phyloP scores from a whole-genome alignment of 2,329 filamentous ascomycete genomes.

The Pseudogymnoascus sp. region DNA sequence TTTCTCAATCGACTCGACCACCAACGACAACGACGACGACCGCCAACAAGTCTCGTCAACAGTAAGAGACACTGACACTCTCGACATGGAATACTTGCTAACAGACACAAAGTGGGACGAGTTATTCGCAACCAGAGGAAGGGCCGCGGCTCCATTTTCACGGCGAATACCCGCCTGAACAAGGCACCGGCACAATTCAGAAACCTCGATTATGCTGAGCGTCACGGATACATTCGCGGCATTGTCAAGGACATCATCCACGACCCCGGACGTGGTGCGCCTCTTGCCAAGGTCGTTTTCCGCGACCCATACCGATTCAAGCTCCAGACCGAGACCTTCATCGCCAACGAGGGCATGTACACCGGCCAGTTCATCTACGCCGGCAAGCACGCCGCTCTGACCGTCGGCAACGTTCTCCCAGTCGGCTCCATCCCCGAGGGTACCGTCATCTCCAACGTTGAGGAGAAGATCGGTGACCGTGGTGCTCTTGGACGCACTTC shows the following conservation, averaged over 20 bases:
- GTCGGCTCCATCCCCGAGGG: slow-evolving; percentile 93
- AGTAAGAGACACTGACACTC: slow-evolving; percentile 5
- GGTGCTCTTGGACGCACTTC: slow-evolving; percentile 93
- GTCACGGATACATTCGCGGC: slow-evolving; percentile 95
- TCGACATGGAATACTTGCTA: neutral
- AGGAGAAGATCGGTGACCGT: slow-evolving; percentile 98
- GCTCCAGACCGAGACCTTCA: slow-evolving; percentile 97
- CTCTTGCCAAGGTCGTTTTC: slow-evolving; percentile 94
- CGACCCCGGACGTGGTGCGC: slow-evolving; percentile 92
- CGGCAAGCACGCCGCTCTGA: slow-evolving; percentile 96
- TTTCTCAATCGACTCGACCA: slow-evolving; percentile 10
- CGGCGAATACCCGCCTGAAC: slow-evolving; percentile 78
- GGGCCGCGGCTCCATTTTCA: slow-evolving; percentile 73
- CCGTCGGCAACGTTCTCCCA: slow-evolving; percentile 94
- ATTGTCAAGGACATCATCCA: slow-evolving; percentile 99
- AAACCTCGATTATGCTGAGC: slow-evolving; percentile 91
- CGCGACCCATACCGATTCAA: slow-evolving; percentile 98
- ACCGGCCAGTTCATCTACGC: slow-evolving; percentile 99
- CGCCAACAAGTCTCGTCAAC: slow-evolving; percentile 9
- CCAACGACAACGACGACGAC: slow-evolving; percentile 9
- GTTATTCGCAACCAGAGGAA: slow-evolving; percentile 73
- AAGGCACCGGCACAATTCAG: slow-evolving; percentile 95
- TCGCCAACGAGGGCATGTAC: slow-evolving; percentile 99
- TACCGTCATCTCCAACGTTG: slow-evolving; percentile 98
- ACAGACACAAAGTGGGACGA: slow-evolving; percentile 29